Percentiles rank a stretch among this genome's conserved stretches.
Evolutionary conservation across 1,284 basidiomycete species (phyloP).

Genomic region (Irpex lacteus): DNA sequence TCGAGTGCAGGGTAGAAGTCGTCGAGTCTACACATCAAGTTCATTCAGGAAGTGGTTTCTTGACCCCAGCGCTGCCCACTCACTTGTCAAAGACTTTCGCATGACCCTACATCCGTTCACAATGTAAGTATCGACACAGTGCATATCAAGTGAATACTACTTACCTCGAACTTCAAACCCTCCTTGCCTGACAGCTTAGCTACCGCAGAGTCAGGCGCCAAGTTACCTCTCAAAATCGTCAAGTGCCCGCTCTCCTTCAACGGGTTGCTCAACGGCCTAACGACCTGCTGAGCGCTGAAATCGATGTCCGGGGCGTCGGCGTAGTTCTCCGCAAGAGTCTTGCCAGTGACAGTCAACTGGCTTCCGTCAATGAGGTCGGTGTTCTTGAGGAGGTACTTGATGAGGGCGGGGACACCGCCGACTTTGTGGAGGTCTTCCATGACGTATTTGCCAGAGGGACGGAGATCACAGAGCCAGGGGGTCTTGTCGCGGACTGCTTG

Average conservation of each 20-base stretch:
- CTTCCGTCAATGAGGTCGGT: constrained; percentile 87
- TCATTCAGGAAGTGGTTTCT: background rate
- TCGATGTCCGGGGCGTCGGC: constrained; percentile 75
- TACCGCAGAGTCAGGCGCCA: constrained; percentile 90
- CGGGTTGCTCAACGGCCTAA: constrained; percentile 77
- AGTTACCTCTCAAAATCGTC: constrained; percentile 86
- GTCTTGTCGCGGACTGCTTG: constrained; percentile 84
- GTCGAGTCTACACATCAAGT: constrained; percentile 55
- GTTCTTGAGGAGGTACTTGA: constrained; percentile 87
- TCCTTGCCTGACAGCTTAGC: constrained; percentile 98
- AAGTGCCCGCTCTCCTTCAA: constrained; percentile 94
- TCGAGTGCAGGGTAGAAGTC: constrained; percentile 85
- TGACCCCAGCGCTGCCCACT: constrained; percentile 1
- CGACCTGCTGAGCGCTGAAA: constrained; percentile 81
- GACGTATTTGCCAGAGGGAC: constrained; percentile 90
- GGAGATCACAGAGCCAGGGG: constrained; percentile 90
- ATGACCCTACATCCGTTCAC: constrained; percentile 43
- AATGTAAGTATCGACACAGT: background rate
- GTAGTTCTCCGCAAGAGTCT: constrained; percentile 91
- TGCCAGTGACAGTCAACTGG: constrained; percentile 92
- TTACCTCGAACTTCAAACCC: constrained; percentile 74
- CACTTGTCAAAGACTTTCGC: constrained; percentile 79
- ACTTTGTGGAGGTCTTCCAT: constrained; percentile 96
- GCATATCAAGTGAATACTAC: constrained; percentile 34
- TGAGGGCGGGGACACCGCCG: constrained; percentile 81